These are phyloP conservation scores for Trametes polyzona DNA, from an alignment of 1,284 basidiomycete genomes.

Conservation along the genomic window DNA sequence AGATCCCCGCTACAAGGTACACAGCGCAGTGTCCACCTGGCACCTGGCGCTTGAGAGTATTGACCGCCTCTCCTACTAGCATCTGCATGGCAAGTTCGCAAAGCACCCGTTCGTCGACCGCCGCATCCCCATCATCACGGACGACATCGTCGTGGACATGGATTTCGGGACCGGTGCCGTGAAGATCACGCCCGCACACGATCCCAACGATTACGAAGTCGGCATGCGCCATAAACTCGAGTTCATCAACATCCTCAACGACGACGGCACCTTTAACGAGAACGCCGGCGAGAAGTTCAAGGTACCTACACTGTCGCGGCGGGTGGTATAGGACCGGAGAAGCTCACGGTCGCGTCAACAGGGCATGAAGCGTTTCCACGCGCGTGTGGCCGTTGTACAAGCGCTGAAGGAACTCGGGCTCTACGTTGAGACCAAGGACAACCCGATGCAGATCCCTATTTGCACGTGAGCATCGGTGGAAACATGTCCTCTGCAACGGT, in stretches of 20 bases:
- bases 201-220: conserved; percentile 97
- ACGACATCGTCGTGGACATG: conserved; percentile 87
- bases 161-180: conserved; percentile 98
- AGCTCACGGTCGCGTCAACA: conserved; percentile 32
- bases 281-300: conserved; percentile 86
- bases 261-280: conserved; percentile 95
- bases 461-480: conserved; percentile 46
- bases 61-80: conserved; percentile 39
- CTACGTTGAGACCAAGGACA: conserved; percentile 93
- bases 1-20: conserved; percentile 85
- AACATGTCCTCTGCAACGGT: not conserved
- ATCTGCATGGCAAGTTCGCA: conserved; percentile 94
- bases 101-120: conserved; percentile 91
- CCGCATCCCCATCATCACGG: conserved; percentile 88
- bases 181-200: conserved; percentile 99
- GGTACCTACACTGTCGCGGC: conserved; percentile 38
- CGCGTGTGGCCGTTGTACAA: conserved; percentile 84
- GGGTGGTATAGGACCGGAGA: not conserved
- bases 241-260: conserved; percentile 96
- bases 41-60: too few species aligned
- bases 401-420: conserved; percentile 86
- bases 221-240: conserved; percentile 88
- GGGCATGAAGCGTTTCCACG: conserved; percentile 98
- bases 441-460: conserved; percentile 93
- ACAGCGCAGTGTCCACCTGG: too few species aligned